A percentile compares a stretch with the other conserved stretches of the same genome.
phyloP scores from a whole-genome alignment of 257 asterid genomes.

The Forsythia suspensa region DNA sequence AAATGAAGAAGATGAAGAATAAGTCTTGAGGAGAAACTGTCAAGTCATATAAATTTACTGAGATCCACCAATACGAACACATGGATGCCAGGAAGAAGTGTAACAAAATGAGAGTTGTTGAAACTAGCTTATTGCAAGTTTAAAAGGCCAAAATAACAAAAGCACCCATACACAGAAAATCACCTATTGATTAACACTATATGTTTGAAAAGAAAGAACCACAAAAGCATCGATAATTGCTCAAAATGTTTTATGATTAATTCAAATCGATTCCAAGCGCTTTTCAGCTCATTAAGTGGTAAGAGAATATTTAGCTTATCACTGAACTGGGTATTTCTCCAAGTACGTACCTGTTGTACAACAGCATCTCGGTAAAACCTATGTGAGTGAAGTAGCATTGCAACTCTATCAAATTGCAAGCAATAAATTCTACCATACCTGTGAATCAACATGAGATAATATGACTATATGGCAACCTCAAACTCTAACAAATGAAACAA shows the following conservation, averaged over 20 bases:
- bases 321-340: conserved; percentile 14
- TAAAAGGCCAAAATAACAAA: conserved; percentile 13
- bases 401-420: conserved; percentile 89
- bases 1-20: conserved; percentile 1
- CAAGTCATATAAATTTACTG: neutral
- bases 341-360: conserved; percentile 69
- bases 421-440: conserved; percentile 98
- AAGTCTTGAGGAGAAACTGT: neutral
- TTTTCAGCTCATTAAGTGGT: neutral
- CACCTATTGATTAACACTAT: neutral
- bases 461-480: conserved; percentile 18
- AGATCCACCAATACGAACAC: neutral
- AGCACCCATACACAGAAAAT: neutral
- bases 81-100: conserved; percentile 1
- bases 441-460: conserved; percentile 37
- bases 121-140: conserved; percentile 15
- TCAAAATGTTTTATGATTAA: neutral
- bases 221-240: neutral
- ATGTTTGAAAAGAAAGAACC: neutral
- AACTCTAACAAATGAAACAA: conserved; percentile 13
- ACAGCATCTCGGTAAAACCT: conserved; percentile 97
- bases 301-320: conserved; percentile 9
- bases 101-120: neutral
- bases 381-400: conserved; percentile 76
- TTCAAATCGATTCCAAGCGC: neutral